phyloP scores from a whole-genome alignment of 2,329 filamentous ascomycete genomes.

The Neonectria hederae region DNA sequence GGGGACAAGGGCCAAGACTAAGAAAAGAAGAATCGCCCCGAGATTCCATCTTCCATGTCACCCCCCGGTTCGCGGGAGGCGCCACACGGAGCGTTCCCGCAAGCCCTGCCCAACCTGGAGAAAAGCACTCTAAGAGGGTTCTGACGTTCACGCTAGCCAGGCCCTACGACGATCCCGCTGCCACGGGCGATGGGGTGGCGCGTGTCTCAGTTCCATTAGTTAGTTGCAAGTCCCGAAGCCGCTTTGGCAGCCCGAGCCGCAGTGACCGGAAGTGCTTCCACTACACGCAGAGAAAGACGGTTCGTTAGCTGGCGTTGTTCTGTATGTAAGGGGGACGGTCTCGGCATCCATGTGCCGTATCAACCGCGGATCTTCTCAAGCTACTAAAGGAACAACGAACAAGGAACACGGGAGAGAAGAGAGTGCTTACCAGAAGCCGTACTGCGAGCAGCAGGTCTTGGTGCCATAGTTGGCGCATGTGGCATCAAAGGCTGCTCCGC shows the following conservation, averaged over 20 bases:
- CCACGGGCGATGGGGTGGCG: background rate
- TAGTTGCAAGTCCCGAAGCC: slow-evolving; percentile 46
- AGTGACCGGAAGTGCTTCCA: slow-evolving; percentile 42
- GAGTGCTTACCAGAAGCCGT: slow-evolving; percentile 49
- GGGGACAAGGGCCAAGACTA: background rate
- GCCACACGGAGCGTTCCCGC: background rate
- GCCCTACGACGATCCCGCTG: background rate
- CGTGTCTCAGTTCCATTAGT: slow-evolving; percentile 24
- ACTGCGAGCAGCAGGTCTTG: slow-evolving; percentile 50
- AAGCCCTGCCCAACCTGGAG: background rate
- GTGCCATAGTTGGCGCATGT: slow-evolving; percentile 45
- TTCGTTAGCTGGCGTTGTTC: slow-evolving; percentile 11
- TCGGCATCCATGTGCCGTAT: background rate
- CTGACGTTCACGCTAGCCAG: background rate
- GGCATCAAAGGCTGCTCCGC: slow-evolving; percentile 44
- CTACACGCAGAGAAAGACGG: slow-evolving; percentile 25
- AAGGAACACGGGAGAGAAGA: background rate
- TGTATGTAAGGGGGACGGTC: background rate
- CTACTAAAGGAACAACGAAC: background rate
- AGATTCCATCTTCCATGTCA: background rate
- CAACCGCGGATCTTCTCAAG: background rate
- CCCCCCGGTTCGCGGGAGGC: background rate
- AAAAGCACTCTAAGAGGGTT: background rate
- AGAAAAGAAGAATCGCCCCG: background rate
- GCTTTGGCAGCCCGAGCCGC: slow-evolving; percentile 47